Conservation (phyloP, 2,329 filamentous ascomycete species). For the Xenoacremonium recifei region DNA sequence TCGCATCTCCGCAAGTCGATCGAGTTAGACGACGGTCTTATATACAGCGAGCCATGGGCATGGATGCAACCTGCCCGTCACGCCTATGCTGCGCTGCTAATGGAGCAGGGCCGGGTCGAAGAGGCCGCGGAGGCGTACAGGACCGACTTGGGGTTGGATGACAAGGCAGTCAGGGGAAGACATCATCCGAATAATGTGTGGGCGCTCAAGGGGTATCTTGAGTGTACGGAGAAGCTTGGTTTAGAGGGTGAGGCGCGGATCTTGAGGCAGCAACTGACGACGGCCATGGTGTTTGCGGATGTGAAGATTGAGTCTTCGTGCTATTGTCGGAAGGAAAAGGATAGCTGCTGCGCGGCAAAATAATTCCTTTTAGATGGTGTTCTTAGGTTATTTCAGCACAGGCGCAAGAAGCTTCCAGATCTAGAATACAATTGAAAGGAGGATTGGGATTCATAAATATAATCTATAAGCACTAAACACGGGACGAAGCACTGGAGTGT, state of each 20-base stretch:
- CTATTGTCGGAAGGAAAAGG: slow-evolving; percentile 16
- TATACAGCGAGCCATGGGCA: slow-evolving; percentile 70
- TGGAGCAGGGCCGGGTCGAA: slow-evolving; percentile 59
- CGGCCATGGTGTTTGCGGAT: slow-evolving; percentile 57
- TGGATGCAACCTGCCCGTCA: slow-evolving; percentile 74
- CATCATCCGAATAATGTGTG: slow-evolving; percentile 72
- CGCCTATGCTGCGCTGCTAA: slow-evolving; percentile 63
- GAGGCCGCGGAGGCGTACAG: slow-evolving; percentile 55
- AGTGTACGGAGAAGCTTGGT: slow-evolving; percentile 57
- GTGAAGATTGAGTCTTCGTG: slow-evolving; percentile 45
- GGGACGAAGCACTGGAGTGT: too few relatives aligned
- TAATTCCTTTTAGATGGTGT: too few relatives aligned
- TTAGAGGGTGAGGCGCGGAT: slow-evolving; percentile 36
- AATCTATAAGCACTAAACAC: too few relatives aligned
- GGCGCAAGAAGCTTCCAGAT: too few relatives aligned
- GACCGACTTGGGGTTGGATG: slow-evolving; percentile 58
- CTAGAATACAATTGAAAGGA: too few relatives aligned
- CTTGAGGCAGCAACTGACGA: slow-evolving; percentile 43
- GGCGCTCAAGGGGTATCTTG: slow-evolving; percentile 69
- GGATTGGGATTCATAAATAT: too few relatives aligned
- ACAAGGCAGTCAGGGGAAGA: slow-evolving; percentile 57
- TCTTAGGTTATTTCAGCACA: too few relatives aligned
- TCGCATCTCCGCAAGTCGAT: slow-evolving; percentile 53
- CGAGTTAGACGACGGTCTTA: slow-evolving; percentile 57
- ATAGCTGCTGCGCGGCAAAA: not conserved